Conservation (phyloP, 2,329 filamentous ascomycete genomes). For the Fusarium multiceps region DNA sequence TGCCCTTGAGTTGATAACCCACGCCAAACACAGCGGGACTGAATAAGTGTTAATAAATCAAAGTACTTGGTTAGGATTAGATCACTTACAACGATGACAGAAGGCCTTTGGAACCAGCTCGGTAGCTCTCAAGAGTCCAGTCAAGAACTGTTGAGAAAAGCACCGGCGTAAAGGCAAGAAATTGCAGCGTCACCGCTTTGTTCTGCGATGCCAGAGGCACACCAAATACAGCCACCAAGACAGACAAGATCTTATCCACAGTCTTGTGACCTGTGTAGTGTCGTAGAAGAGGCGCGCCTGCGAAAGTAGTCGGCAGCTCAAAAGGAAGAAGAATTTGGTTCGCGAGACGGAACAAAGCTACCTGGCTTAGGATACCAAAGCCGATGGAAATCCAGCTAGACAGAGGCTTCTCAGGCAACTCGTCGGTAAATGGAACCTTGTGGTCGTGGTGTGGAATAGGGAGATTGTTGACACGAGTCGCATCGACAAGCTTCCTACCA, state of each 20-base stretch:
- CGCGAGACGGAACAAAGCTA: background rate
- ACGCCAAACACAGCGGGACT: background rate
- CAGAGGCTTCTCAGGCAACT: background rate
- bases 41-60: rapidly evolving
- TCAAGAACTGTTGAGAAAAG: background rate
- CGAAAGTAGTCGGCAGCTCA: background rate
- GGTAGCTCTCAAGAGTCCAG: slow-evolving; percentile 17
- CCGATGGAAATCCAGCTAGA: background rate
- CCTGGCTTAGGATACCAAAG: background rate
- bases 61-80: background rate
- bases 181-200: background rate
- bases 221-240: background rate
- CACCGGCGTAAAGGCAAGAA: background rate
- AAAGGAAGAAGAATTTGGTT: rapidly evolving
- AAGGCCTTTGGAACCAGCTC: background rate
- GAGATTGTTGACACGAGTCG: background rate
- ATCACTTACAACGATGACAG: background rate
- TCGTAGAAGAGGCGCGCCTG: rapidly evolving
- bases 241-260: background rate
- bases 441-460: background rate
- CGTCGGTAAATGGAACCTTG: background rate
- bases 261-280: background rate
- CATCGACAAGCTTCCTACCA: background rate
- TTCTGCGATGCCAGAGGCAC: background rate
- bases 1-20: background rate